A percentile compares a stretch with the other conserved stretches of the same genome.
Evolutionary conservation across 371 early-diverging fungal species (phyloP).

Genomic region (Apophysomyces elegans): DNA sequence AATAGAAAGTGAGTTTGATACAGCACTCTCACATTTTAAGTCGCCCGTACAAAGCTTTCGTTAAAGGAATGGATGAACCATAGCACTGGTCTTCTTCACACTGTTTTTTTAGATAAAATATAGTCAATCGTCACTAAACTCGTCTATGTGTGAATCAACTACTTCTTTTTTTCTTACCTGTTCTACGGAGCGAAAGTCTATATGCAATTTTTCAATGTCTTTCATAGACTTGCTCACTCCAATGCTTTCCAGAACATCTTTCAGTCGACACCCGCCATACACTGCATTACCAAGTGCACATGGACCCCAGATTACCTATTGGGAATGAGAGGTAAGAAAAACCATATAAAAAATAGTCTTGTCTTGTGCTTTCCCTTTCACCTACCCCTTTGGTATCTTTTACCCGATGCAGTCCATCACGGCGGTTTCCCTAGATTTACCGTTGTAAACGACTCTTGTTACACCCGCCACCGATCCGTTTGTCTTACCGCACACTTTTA

Average conservation of each 20-base stretch:
- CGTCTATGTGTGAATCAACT: not conserved
- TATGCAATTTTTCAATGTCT: slow-evolving; percentile 59
- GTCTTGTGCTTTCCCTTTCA: not conserved
- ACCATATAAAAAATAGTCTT: not conserved
- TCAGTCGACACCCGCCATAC: slow-evolving; percentile 79
- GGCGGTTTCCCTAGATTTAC: slow-evolving; percentile 69
- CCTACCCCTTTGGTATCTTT: slow-evolving; percentile 75
- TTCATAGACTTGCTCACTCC: slow-evolving; percentile 48
- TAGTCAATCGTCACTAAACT: too few relatives aligned
- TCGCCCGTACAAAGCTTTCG: slow-evolving; percentile 69
- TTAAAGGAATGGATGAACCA: slow-evolving; percentile 82
- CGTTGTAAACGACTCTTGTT: not conserved
- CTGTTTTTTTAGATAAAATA: slow-evolving; percentile 14
- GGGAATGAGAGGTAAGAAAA: not conserved
- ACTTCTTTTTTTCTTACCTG: slow-evolving; percentile 41
- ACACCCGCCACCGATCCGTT: not conserved
- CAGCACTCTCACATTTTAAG: too few relatives aligned
- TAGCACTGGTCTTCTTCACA: slow-evolving; percentile 73
- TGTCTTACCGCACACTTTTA: slow-evolving; percentile 31
- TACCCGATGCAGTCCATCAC: slow-evolving; percentile 79
- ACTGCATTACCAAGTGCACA: slow-evolving; percentile 81
- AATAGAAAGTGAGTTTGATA: not conserved
- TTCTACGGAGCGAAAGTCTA: slow-evolving; percentile 75
- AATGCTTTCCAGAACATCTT: slow-evolving; percentile 67
- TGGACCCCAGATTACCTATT: slow-evolving; percentile 74